Base-by-base conservation (phyloP, 2,329 filamentous ascomycete species). In the Penicillium concentricum region DNA sequence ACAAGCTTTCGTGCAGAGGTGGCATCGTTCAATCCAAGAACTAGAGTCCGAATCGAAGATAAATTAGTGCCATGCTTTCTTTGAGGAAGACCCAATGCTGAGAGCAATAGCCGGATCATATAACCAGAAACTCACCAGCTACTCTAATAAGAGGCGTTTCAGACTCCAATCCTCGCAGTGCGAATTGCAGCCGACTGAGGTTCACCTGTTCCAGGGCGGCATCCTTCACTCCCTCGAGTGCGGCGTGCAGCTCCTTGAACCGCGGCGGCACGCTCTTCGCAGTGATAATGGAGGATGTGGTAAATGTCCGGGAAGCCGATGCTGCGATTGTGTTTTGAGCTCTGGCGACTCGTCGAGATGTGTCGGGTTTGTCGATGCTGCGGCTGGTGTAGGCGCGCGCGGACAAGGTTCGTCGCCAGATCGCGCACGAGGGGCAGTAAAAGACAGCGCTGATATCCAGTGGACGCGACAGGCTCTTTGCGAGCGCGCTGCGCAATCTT, bases 1-100 rank as follows among this genome's bases (percentile, higher is more conserved):
- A 92, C 81, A 9, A 97, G 79, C 61, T 76, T 80, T 61, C 81
- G 78, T 41, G 84, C 82, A 45, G 79, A 78, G 20, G 70, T 68
- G 56, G 78, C 76, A 59, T 80, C 77, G 48, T 81, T 78, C 52
- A 83, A 61, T 10, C 80, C 79, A 20, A 84, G 74, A 4, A 84
- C 80, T 80, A 60, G 6, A 35, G 35, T 46, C 35, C 45, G n/a
- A 15, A 30, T 30, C 28, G 26, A 39, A 18, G 24, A 39, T 18
- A 37, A 28, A 41, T 58, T 18, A 58, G 45, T 22, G 20, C n/a
- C 50, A n/a, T 30, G 32, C 20, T n/a, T 47, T 48, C 26, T 18
- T 18, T 8, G 44, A 46, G 5, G 7, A 45, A 34, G 34, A 46
- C 16, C 44, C 18, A 50, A 26, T 32, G 55, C 43, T 20, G 22